Evolutionary conservation across 75 land plant genomes (phyloP).

Genomic region (Cupressus sempervirens): DNA sequence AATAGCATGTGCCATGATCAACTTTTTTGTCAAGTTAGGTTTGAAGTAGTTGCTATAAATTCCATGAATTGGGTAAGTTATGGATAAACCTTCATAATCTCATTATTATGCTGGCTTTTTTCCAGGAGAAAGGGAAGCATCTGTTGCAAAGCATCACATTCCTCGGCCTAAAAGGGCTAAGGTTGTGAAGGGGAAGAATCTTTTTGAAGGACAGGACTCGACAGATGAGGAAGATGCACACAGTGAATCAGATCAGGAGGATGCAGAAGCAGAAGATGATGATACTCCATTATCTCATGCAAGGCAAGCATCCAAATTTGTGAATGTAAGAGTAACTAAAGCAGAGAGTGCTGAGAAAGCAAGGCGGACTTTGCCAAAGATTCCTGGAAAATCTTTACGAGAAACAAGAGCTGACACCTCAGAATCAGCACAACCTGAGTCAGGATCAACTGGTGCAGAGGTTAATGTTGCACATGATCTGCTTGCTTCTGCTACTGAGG

Average conservation of each 20-base stretch:
- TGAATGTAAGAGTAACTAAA: constrained; percentile 1
- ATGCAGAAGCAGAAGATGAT: constrained; percentile 52
- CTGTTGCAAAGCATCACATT: constrained; percentile 38
- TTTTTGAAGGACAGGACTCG: constrained; percentile 74
- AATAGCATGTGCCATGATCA: neutral
- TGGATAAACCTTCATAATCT: neutral
- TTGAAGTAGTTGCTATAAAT: neutral
- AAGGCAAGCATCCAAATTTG: neutral
- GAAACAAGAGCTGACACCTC: neutral
- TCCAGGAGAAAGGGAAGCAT: constrained; percentile 60
- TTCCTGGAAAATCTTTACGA: neutral
- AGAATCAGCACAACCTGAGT: constrained; percentile 3
- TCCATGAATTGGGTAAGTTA: neutral
- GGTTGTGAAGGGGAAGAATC: constrained; percentile 67
- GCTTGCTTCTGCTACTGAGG: constrained; percentile 35
- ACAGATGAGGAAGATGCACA: constrained; percentile 77
- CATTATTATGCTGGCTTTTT: neutral
- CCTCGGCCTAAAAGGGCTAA: constrained; percentile 48
- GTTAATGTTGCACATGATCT: constrained; percentile 11
- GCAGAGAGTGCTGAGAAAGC: neutral
- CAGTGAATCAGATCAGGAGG: constrained; percentile 67
- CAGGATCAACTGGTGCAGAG: constrained; percentile 12
- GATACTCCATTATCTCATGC: constrained; percentile 41
- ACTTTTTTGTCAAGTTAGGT: neutral
- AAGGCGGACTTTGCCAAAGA: constrained; percentile 4